Conservation (phyloP, 2,329 filamentous ascomycete species). For the Ophiostoma quercus region DNA sequence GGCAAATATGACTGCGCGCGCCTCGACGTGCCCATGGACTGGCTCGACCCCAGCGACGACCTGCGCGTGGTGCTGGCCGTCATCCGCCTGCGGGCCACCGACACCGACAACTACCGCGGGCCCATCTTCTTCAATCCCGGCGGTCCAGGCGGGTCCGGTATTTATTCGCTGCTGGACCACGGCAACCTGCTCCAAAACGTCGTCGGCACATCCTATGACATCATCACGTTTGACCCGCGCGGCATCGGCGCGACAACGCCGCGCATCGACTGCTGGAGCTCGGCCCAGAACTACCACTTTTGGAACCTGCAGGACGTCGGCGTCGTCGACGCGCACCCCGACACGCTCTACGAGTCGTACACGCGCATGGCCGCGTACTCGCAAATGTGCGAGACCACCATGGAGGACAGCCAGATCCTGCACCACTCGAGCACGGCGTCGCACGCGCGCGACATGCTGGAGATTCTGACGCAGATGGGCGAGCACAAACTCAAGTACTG, state of each 20-base stretch:
- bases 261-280: slow-evolving; percentile 48
- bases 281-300: slow-evolving; percentile 38
- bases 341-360: slow-evolving; percentile 43
- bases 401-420: slow-evolving; percentile 37
- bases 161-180: slow-evolving; percentile 26
- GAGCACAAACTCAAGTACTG: slow-evolving; percentile 45
- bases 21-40: slow-evolving; percentile 40
- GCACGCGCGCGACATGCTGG: slow-evolving; percentile 45
- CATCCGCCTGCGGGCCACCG: slow-evolving; percentile 36
- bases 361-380: slow-evolving; percentile 41
- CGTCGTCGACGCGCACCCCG: slow-evolving; percentile 44
- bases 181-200: slow-evolving; percentile 8
- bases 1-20: slow-evolving; percentile 37
- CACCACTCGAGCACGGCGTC: slow-evolving; percentile 42
- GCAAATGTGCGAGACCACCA: slow-evolving; percentile 40
- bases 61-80: slow-evolving; percentile 36
- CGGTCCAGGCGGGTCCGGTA: slow-evolving; percentile 47
- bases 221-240: slow-evolving; percentile 49
- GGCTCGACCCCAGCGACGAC: slow-evolving; percentile 36
- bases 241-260: slow-evolving; percentile 48
- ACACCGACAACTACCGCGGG: slow-evolving; percentile 31
- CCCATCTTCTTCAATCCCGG: slow-evolving; percentile 41
- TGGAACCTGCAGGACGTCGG: slow-evolving; percentile 44
- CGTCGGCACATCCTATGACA: slow-evolving; percentile 32
- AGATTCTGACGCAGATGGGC: slow-evolving; percentile 41